A percentile compares a stretch with the other conserved stretches of the same genome.
Conservation (phyloP, 139 green algal species). For the Pseudopediastrum boryanum region DNA sequence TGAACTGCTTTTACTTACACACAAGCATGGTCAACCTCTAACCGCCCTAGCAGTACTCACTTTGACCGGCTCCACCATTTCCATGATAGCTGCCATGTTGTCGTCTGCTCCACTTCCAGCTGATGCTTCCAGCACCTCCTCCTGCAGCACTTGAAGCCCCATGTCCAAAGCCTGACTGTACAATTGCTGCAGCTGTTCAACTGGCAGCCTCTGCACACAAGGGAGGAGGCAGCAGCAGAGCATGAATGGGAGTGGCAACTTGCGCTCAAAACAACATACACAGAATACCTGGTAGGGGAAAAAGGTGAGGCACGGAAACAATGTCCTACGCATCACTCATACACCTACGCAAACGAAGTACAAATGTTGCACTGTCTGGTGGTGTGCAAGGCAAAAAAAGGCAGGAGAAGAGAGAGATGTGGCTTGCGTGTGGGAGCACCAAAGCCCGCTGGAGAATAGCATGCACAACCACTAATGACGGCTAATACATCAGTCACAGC, state of each 20-base stretch:
- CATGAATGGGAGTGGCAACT: neutral
- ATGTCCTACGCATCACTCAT: neutral
- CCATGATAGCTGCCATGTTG: slow-evolving; percentile 7
- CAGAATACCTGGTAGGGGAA: neutral
- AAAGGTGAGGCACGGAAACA: neutral
- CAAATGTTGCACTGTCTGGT: neutral
- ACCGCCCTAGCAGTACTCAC: too few species aligned
- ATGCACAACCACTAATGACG: too few species aligned
- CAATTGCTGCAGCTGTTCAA: neutral
- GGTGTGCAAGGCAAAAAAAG: too few species aligned
- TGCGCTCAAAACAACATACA: neutral
- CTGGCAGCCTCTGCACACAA: neutral
- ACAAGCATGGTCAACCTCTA: neutral
- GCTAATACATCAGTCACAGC: too few species aligned
- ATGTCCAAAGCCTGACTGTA: slow-evolving; percentile 24
- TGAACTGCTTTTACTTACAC: neutral
- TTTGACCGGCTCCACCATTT: slow-evolving; percentile 23
- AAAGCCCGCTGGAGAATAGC: too few species aligned
- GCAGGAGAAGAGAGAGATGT: too few species aligned
- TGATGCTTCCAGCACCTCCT: slow-evolving; percentile 29
- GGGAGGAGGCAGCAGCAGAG: too few species aligned
- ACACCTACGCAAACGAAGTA: neutral
- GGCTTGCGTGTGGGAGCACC: too few species aligned
- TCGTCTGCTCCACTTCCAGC: neutral
- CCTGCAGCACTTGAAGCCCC: slow-evolving; percentile 10